Conservation (phyloP, 306 rosid species). For the Begonia peltatifolia region DNA sequence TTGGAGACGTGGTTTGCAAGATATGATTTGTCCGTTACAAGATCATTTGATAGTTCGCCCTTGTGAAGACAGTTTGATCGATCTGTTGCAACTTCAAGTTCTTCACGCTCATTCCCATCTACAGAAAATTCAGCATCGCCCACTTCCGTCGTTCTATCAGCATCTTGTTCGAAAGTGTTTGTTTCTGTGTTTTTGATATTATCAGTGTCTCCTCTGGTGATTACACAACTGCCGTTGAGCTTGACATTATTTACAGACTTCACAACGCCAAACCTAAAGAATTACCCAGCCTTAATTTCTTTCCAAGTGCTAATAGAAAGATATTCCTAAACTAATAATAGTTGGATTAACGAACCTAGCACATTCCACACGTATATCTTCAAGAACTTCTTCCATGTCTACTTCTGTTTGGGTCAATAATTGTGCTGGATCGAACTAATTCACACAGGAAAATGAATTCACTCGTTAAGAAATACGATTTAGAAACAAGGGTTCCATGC, state of each 20-base stretch:
- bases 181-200: slow-evolving; percentile 15
- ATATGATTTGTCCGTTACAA: neutral
- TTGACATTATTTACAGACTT: slow-evolving; percentile 56
- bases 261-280: slow-evolving; percentile 68
- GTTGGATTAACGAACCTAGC: slow-evolving; percentile 47
- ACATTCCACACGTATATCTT: slow-evolving; percentile 87
- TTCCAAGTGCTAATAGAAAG: neutral
- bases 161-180: slow-evolving; percentile 8
- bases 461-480: slow-evolving; percentile 4
- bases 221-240: slow-evolving; percentile 18
- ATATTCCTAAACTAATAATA: slow-evolving; percentile 8
- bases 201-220: slow-evolving; percentile 18
- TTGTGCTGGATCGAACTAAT: slow-evolving; percentile 42
- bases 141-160: slow-evolving; percentile 11
- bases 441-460: slow-evolving; percentile 8
- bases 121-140: slow-evolving; percentile 3
- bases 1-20: neutral
- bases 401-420: slow-evolving; percentile 34
- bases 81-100: slow-evolving; percentile 9
- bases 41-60: slow-evolving; percentile 17
- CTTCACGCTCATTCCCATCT: slow-evolving; percentile 6
- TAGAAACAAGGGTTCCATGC: neutral
- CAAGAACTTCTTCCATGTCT: slow-evolving; percentile 52
- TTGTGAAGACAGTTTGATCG: too few species aligned
- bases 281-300: slow-evolving; percentile 8